Conservation (phyloP, 768 basidiomycete species). For the Mycena vulgaris region DNA sequence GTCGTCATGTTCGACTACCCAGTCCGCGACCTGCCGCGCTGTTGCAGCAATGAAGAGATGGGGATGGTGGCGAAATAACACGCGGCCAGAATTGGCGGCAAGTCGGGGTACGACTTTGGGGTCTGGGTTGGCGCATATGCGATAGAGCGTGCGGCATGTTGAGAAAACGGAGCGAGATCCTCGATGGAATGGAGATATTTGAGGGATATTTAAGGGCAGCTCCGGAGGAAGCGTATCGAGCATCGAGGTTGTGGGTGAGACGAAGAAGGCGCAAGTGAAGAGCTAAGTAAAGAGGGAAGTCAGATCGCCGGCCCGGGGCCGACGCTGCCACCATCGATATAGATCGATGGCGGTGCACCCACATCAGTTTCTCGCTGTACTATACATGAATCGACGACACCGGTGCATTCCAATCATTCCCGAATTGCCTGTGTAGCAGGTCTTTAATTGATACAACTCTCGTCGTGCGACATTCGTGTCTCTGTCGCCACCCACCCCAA, state of each 20-base stretch:
- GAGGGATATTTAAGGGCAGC: constrained; percentile 25
- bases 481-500: constrained; percentile 51
- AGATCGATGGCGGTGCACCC: no score
- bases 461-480: constrained; percentile 45
- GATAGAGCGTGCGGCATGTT: constrained; percentile 29
- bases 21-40: constrained; percentile 35
- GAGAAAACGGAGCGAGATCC: constrained; percentile 31
- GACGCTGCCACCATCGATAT: no score
- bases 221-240: constrained; percentile 21
- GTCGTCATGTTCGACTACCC: constrained; percentile 29
- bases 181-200: constrained; percentile 30
- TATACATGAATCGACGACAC: no score
- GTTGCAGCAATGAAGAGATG: constrained; percentile 36
- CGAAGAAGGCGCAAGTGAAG: no score
- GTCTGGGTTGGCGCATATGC: constrained; percentile 18
- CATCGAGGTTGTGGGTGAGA: no score
- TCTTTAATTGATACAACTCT: constrained; percentile 42
- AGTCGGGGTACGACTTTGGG: constrained; percentile 34
- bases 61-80: constrained; percentile 39
- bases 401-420: constrained; percentile 21
- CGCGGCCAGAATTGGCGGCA: constrained; percentile 32
- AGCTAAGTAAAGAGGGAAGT: no score
- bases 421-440: constrained; percentile 39
- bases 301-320: no score
- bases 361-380: no score